phyloP scores from a whole-genome alignment of 176 grass and related monocot genomes.

The Eleusine coracana region DNA sequence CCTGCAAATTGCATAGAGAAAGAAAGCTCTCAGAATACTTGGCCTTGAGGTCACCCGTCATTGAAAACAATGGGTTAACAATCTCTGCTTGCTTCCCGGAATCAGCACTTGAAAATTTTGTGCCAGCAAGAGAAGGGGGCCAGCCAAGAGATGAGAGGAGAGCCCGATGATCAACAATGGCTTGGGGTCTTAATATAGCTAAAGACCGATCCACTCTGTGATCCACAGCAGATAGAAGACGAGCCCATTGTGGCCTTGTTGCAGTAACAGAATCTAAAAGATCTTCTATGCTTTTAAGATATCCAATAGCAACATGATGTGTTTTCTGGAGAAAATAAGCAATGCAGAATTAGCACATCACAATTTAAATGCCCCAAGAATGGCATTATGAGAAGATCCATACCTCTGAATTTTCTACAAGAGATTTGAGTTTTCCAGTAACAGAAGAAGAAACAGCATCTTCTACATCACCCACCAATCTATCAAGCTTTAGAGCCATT shows the following conservation, averaged over 20 bases:
- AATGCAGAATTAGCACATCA: constrained; percentile 36
- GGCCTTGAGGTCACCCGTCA: constrained; percentile 69
- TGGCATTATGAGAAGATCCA: constrained; percentile 32
- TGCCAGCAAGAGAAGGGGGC: constrained; percentile 68
- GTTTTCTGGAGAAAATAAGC: constrained; percentile 50
- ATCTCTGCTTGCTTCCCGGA: constrained; percentile 49
- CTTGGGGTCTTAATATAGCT: constrained; percentile 84
- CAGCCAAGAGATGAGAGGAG: constrained; percentile 82
- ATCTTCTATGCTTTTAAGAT: constrained; percentile 80
- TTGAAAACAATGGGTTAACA: constrained; percentile 81
- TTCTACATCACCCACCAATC: constrained; percentile 87
- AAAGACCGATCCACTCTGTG: constrained; percentile 88
- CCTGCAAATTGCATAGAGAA: constrained; percentile 77
- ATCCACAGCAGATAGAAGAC: constrained; percentile 79
- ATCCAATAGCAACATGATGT: constrained; percentile 51
- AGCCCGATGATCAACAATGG: constrained; percentile 87
- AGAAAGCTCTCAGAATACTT: constrained; percentile 93
- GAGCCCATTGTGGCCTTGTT: constrained; percentile 75
- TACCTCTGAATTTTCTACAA: constrained; percentile 62
- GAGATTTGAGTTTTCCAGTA: constrained; percentile 70
- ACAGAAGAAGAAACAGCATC: constrained; percentile 78
- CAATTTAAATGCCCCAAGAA: constrained; percentile 21
- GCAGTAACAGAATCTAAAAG: constrained; percentile 60
- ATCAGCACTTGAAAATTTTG: constrained; percentile 61
- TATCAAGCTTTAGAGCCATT: constrained; percentile 79